Conservation (phyloP, 192 early-diverging fungal genomes). For the Neocallimastix lanati region DNA sequence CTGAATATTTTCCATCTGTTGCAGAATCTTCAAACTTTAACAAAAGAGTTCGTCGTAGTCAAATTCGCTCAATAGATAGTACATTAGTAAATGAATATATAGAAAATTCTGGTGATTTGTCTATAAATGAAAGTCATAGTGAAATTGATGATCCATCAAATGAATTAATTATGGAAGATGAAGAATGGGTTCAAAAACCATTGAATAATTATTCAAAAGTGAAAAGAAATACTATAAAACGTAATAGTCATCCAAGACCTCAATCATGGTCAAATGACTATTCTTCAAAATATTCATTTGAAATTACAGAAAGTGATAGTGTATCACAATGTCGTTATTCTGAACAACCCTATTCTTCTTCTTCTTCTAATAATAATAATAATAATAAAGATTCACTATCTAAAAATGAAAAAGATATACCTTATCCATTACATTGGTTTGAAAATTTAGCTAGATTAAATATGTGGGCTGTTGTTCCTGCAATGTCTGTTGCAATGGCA, state of each 20-base stretch:
- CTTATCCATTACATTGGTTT: neutral
- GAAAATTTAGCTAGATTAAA: neutral
- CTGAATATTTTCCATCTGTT: neutral
- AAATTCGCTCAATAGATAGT: neutral
- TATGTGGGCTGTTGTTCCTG: neutral
- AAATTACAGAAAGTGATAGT: neutral
- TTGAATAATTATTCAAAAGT: neutral
- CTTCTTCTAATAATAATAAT: neutral
- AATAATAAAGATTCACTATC: neutral
- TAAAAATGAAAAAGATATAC: neutral
- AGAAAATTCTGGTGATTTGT: neutral
- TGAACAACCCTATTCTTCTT: neutral
- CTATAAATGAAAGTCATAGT: neutral
- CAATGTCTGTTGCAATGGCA: neutral
- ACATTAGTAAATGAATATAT: neutral
- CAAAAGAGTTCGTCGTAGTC: neutral
- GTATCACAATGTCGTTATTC: neutral
- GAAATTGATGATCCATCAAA: neutral
- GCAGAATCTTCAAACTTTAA: neutral
- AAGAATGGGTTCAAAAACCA: neutral
- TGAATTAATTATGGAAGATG: neutral
- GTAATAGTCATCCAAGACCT: neutral
- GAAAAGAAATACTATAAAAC: neutral
- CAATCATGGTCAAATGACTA: neutral
- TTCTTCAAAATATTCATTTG: neutral